Evolutionary conservation across 768 basidiomycete species (phyloP), one percentile per base, ranked within the genome.

Genomic region (Russula sp.): DNA sequence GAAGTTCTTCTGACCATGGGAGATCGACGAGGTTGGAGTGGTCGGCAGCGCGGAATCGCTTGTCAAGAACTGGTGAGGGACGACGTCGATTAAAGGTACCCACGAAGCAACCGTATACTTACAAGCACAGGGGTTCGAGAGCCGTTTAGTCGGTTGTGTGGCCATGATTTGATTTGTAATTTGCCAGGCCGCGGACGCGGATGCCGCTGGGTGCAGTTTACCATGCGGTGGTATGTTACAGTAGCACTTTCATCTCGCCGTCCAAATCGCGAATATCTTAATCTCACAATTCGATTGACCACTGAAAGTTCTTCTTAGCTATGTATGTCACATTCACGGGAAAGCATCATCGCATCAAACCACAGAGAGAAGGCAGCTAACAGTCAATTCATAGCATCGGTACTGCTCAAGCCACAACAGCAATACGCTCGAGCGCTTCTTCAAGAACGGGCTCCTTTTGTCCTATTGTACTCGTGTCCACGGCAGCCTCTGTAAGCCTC

Each of bases 321-420:
- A 56, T 3, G 18, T 47, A 46, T 47, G 36, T 6, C 38, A 58
- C 46, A 41, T 20, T 45, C 39, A 34, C 9, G 38, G 29, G 34
- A n/a, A 34, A 35, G 13, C 25, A 16, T 36, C 46, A 7, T 18
- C 22, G 13, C 20, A 16, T n/a, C 38, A 56, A 56, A 20, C 35
- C 13, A 43, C 29, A 22, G 14, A 46, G 25, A 39, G 32, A 5
- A 9, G 14, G 16, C 9, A 22, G 29, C 13, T 42, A 41, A 34
- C 32, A 32, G 18, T 42, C 41, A 42, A 18, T 32, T 25, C 20
- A 43, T 16, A 56, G 22, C 39, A 56, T 38, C 41, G 45, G n/a
- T n/a, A 8, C 11, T 20, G 3, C 42, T 68, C 59, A 73, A 38
- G 73, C 73, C 5, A 69, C 54, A 1, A 67, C 73, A 1, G 71